Conservation (phyloP, 2,329 filamentous ascomycete species). For the Arthrobotrys conoides region DNA sequence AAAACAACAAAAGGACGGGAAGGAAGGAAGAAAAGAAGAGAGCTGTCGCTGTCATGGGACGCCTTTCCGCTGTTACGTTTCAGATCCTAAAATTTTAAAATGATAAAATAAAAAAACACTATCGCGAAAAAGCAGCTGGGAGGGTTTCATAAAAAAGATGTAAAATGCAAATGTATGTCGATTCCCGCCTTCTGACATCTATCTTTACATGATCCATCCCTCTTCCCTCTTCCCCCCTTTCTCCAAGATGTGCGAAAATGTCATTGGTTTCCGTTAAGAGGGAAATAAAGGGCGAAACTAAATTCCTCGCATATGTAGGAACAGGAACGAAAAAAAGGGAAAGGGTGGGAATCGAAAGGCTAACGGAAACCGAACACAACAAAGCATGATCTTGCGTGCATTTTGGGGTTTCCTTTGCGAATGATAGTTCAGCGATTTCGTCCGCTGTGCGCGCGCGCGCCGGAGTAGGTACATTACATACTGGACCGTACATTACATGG, state of each 20-base stretch:
- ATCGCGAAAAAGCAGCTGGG: background rate
- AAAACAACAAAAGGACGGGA: conserved; percentile 2
- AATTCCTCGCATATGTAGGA: conserved; percentile 54
- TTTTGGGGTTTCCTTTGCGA: conserved; percentile 28
- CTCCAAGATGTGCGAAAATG: conserved; percentile 17
- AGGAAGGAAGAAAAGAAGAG: background rate
- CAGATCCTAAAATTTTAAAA: conserved; percentile 29
- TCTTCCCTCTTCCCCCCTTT: background rate
- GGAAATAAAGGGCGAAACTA: conserved; percentile 14
- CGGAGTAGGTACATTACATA: conserved; percentile 30
- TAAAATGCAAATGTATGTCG: conserved; percentile 7
- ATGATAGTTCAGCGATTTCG: conserved; percentile 42
- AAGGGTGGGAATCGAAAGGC: background rate
- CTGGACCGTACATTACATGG: conserved; percentile 14
- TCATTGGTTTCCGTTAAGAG: conserved; percentile 43
- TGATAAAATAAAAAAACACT: background rate
- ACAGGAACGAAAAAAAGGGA: conserved; percentile 27
- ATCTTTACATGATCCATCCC: background rate
- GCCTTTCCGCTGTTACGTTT: conserved; percentile 24
- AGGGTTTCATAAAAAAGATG: background rate
- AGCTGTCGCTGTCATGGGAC: conserved; percentile 22
- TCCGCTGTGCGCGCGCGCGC: conserved; percentile 20
- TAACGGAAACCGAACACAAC: conserved; percentile 5
- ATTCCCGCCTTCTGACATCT: conserved; percentile 19
- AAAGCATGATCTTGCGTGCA: conserved; percentile 44